Base-by-base conservation (phyloP, 2,329 filamentous ascomycete species). In the Ceratocystiopsis brevicomis region DNA sequence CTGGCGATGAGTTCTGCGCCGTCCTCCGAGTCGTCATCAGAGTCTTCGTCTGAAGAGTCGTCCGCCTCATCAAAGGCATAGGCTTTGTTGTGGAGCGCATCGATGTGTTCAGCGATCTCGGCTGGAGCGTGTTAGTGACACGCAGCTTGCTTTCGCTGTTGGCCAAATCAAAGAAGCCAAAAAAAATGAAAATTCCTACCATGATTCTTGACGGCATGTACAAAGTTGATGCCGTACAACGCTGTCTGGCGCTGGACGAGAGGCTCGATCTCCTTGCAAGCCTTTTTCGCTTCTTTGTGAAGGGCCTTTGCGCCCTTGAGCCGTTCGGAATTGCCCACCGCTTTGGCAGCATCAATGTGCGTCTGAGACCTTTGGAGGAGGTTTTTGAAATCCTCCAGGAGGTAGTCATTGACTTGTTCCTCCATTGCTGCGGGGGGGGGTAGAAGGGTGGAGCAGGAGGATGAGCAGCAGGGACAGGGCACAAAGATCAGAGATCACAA, bases 51-150 rank as follows among this genome's bases (percentile, higher is more conserved):
- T 8, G 25, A 30, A 2, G 25, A 30, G 25, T 30, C 25, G 25
- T 11, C 25, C 8, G 25, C 25, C 43, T 74, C 69, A 44, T 75
- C 71, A 49, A 75, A 73, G 42, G 69, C 69, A 63, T 69, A 75
- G 8, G 73, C 55, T 19, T 71, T 51, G 39, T 68, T 62, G 45
- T 61, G 66, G 37, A 75, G 57, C 44, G 66, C 60, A 16, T 59
- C 57, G 39, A 69, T 61, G 45, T 62, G 65, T 38, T 61, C 55
- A 43, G 66, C 62, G 42, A 75, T 68, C 33, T 66, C 66, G 44
- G 67, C 70, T 72, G 48, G 14, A 2, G n/a, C 9, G n/a, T 12
- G 34, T 21, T 13, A n/a, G 25, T 13, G 12, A 10, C 25, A 30
- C 25, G 10, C 5, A 11, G 25, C 19, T 21, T 6, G 19, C 6